Percentiles rank a stretch among this genome's conserved stretches.
These are phyloP conservation scores for Chaetomium cochliodes DNA, from an alignment of 495 filamentous ascomycete species.

Conservation along the genomic window DNA sequence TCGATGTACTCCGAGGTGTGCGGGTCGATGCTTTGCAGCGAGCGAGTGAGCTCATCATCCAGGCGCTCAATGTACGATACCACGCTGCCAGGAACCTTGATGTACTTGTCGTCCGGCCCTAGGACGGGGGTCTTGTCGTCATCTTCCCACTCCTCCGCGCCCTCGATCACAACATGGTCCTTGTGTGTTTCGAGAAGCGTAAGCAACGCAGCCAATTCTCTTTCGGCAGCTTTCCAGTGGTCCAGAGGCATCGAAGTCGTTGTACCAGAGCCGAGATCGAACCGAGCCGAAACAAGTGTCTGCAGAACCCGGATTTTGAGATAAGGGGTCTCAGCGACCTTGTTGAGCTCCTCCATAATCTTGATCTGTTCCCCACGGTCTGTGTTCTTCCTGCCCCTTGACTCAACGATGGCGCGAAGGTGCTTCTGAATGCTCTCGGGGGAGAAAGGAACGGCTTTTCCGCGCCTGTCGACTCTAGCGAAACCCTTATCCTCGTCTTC, in stretches of 20 bases:
- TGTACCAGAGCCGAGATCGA: conserved; percentile 82
- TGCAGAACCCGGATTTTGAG: conserved; percentile 91
- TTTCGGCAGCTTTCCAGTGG: conserved; percentile 93
- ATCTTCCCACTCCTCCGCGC: conserved; percentile 97
- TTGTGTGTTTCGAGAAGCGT: conserved; percentile 72
- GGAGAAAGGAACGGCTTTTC: conserved; percentile 82
- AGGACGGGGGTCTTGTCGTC: conserved; percentile 85
- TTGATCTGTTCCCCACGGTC: conserved; percentile 91
- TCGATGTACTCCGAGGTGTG: conserved; percentile 99
- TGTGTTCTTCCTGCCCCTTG: conserved; percentile 97
- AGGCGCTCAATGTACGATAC: conserved; percentile 93
- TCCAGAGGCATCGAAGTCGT: conserved; percentile 88
- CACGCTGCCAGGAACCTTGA: conserved; percentile 88
- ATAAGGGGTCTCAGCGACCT: conserved; percentile 85
- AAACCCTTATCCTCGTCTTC: conserved; percentile 74
- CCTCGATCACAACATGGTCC: conserved; percentile 80
- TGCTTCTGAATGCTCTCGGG: conserved; percentile 98
- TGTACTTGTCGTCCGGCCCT: conserved; percentile 65
- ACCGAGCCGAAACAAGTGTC: conserved; percentile 88
- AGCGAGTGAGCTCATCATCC: conserved; percentile 95
- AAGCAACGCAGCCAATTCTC: conserved; percentile 75
- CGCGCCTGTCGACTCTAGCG: conserved; percentile 78
- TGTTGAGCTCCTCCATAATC: conserved; percentile 93
- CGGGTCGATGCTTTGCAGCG: conserved; percentile 93
- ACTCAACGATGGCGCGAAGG: conserved; percentile 87